These are phyloP conservation scores for Hirschioporus abietinus DNA, from an alignment of 768 basidiomycete genomes.

Conservation along the genomic window DNA sequence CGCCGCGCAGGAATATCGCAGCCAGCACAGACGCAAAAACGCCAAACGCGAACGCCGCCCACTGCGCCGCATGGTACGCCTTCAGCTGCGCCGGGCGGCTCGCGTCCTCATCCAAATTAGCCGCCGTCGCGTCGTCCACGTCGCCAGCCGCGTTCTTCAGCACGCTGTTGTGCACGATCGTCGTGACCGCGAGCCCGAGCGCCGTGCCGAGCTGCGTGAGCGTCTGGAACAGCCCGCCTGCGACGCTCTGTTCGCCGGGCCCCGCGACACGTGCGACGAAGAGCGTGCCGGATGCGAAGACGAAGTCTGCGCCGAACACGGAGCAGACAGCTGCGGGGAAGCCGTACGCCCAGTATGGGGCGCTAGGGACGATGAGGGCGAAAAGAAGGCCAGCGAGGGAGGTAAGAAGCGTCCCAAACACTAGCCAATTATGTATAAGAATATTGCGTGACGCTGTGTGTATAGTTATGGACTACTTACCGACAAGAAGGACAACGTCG, in stretches of 20 bases:
- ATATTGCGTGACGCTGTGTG: neutral
- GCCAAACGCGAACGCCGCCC: constrained; percentile 56
- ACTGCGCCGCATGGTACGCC: constrained; percentile 60
- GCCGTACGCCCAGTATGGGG: constrained; percentile 68
- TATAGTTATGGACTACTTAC: constrained; percentile 30
- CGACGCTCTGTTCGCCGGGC: constrained; percentile 69
- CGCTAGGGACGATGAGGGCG: constrained; percentile 53
- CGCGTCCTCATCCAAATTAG: constrained; percentile 20
- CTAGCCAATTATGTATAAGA: constrained; percentile 25
- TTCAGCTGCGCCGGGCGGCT: constrained; percentile 34
- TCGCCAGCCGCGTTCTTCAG: constrained; percentile 26
- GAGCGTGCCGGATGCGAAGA: constrained; percentile 66
- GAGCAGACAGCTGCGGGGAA: constrained; percentile 62
- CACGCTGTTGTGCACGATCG: constrained; percentile 64
- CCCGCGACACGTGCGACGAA: constrained; percentile 65
- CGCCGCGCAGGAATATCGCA: constrained; percentile 32
- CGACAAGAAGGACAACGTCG: constrained; percentile 49
- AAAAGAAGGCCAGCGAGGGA: constrained; percentile 56
- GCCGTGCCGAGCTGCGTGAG: constrained; percentile 74
- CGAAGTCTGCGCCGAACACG: constrained; percentile 76
- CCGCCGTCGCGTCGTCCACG: constrained; percentile 23
- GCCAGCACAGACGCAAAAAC: constrained; percentile 27
- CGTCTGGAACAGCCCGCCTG: constrained; percentile 74
- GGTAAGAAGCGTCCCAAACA: constrained; percentile 54
- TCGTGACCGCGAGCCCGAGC: constrained; percentile 65